Conservation (phyloP, 2,329 filamentous ascomycete genomes). For the Ophiocordyceps sinensis region DNA sequence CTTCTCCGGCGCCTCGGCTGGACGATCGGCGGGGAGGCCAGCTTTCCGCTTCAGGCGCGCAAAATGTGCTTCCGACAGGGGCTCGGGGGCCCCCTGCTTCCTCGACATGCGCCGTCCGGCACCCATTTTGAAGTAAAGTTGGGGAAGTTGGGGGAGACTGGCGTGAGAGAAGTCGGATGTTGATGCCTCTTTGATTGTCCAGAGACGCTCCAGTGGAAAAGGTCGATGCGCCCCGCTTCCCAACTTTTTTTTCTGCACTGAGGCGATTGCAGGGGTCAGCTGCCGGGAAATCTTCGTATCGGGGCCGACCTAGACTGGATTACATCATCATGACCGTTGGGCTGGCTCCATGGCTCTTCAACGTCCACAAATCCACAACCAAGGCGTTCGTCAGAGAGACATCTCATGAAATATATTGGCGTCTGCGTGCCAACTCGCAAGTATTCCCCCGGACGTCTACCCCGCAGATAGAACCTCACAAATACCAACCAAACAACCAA, state of each 20-base stretch:
- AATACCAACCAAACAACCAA: background rate
- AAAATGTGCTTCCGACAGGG: slow-evolving; percentile 67
- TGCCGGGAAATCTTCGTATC: slow-evolving; percentile 21
- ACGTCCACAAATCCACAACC: too few species aligned
- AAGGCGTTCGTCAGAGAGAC: too few species aligned
- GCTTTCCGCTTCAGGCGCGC: slow-evolving; percentile 77
- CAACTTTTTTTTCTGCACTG: slow-evolving; percentile 22
- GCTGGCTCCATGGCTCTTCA: too few species aligned
- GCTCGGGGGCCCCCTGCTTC: slow-evolving; percentile 79
- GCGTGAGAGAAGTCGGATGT: background rate
- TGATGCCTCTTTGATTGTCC: background rate
- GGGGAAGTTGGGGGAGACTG: background rate
- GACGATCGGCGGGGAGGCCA: slow-evolving; percentile 47
- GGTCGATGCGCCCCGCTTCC: slow-evolving; percentile 15
- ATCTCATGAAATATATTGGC: too few species aligned
- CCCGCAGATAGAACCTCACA: background rate
- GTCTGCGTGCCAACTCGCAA: too few species aligned
- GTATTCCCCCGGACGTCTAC: too few species aligned
- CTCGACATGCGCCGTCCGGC: slow-evolving; percentile 73
- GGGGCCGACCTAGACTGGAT: background rate
- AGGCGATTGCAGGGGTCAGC: slow-evolving; percentile 13
- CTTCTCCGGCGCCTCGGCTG: slow-evolving; percentile 28
- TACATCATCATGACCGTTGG: background rate
- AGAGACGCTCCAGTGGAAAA: background rate
- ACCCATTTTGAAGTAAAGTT: slow-evolving; percentile 48